Evolutionary conservation across 2,329 filamentous ascomycete genomes (phyloP).

Genomic region (Aspergillus ochraceus): DNA sequence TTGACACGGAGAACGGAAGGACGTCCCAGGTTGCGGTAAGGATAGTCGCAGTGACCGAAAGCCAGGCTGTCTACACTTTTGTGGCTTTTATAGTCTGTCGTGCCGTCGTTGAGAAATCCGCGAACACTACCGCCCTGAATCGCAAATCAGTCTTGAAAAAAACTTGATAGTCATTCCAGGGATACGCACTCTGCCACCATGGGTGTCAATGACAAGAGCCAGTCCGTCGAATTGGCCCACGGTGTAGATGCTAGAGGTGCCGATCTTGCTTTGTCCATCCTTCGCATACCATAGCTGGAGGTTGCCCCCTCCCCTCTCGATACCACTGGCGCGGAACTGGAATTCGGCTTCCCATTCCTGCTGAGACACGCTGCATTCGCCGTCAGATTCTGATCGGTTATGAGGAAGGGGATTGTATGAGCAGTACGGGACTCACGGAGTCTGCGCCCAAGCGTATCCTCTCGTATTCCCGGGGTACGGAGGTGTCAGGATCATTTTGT

Average conservation of each 20-base stretch:
- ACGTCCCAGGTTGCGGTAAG: slow-evolving; percentile 87
- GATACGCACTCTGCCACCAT: slow-evolving; percentile 62
- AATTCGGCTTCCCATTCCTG: slow-evolving; percentile 79
- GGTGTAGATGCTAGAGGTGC: slow-evolving; percentile 78
- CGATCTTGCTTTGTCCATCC: slow-evolving; percentile 65
- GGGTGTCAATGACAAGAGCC: slow-evolving; percentile 79
- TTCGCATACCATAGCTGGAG: slow-evolving; percentile 89
- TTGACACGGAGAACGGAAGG: slow-evolving; percentile 79
- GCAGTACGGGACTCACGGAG: slow-evolving; percentile 36
- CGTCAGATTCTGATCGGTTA: slow-evolving; percentile 9
- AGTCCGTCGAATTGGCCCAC: slow-evolving; percentile 86
- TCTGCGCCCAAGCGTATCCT: slow-evolving; percentile 78
- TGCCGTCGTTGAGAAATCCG: slow-evolving; percentile 92
- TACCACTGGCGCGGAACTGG: slow-evolving; percentile 82
- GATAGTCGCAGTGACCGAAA: slow-evolving; percentile 89
- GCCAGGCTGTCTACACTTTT: slow-evolving; percentile 78
- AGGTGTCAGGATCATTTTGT: slow-evolving; percentile 89
- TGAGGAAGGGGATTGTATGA: not conserved
- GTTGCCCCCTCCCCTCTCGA: slow-evolving; percentile 82
- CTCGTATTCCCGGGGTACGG: slow-evolving; percentile 81
- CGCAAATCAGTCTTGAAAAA: slow-evolving; percentile 4
- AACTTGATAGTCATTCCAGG: not conserved
- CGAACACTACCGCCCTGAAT: slow-evolving; percentile 72
- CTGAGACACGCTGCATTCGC: slow-evolving; percentile 43
- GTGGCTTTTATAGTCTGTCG: slow-evolving; percentile 73